phyloP scores from a whole-genome alignment of 805 yeast genomes.

The Huiozyma sinensis region DNA sequence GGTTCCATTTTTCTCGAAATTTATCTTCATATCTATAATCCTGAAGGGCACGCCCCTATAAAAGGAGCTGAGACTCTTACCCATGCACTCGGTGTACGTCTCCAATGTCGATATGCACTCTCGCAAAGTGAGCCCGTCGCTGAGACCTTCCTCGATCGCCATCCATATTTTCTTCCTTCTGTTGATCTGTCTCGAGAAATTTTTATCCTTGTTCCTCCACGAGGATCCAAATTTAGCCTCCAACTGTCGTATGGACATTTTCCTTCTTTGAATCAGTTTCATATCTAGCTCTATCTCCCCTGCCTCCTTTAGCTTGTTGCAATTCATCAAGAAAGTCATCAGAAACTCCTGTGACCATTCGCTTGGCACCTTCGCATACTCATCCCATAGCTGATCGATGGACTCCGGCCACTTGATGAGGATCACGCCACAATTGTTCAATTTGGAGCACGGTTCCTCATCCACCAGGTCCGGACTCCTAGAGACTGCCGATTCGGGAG shows the following conservation, averaged over 20 bases:
- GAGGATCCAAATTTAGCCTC: conserved; percentile 19
- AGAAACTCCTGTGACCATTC: conserved; percentile 20
- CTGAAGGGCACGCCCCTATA: conserved; percentile 25
- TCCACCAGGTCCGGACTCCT: too few relatives aligned
- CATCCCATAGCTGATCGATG: conserved; percentile 23
- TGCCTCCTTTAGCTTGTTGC: conserved; percentile 8
- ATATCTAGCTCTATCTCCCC: conserved; percentile 4
- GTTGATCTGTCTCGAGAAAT: conserved; percentile 25
- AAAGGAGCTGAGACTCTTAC: conserved; percentile 20
- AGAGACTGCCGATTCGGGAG: too few relatives aligned
- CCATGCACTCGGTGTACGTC: conserved; percentile 13
- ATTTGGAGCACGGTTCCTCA: conserved; percentile 15
- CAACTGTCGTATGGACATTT: conserved; percentile 18
- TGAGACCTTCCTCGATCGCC: conserved; percentile 21
- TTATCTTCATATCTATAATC: conserved; percentile 9
- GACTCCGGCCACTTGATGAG: conserved; percentile 22
- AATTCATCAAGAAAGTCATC: conserved; percentile 11
- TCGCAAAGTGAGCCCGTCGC: conserved; percentile 15
- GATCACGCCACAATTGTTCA: conserved; percentile 22
- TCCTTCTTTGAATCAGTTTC: conserved; percentile 12
- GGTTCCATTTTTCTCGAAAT: not conserved
- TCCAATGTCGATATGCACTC: conserved; percentile 19
- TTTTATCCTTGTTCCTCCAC: conserved; percentile 24
- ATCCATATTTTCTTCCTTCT: conserved; percentile 25
- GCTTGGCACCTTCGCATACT: conserved; percentile 20